phyloP scores from a whole-genome alignment of 768 basidiomycete species.

The Termitomyces sp. region DNA sequence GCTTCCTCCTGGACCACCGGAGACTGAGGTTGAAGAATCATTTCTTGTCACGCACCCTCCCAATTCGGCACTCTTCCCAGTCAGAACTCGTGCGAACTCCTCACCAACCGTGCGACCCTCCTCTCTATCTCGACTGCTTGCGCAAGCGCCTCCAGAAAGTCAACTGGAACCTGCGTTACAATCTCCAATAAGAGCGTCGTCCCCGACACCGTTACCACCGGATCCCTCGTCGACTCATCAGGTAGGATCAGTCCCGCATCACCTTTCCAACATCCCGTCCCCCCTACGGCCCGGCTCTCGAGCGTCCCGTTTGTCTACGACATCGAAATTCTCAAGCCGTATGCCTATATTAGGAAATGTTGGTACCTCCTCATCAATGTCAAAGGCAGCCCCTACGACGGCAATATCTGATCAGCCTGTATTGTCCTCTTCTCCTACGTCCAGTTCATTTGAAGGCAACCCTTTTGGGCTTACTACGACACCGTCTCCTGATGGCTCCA shows the following conservation, averaged over 20 bases:
- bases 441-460: conserved; percentile 36
- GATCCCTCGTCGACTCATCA: conserved; percentile 34
- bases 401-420: conserved; percentile 57
- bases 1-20: conserved; percentile 59
- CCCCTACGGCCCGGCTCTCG: conserved; percentile 73
- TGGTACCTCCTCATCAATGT: conserved; percentile 36
- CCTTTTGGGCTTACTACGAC: conserved; percentile 39
- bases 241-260: conserved; percentile 32
- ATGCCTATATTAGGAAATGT: conserved; percentile 56
- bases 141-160: conserved; percentile 59
- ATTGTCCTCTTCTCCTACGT: conserved; percentile 39
- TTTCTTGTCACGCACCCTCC: conserved; percentile 62
- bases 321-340: conserved; percentile 68
- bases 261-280: conserved; percentile 38
- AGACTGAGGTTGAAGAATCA: conserved; percentile 70
- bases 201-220: conserved; percentile 29
- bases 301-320: conserved; percentile 63
- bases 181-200: conserved; percentile 28
- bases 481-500: conserved; percentile 60
- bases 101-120: conserved; percentile 72
- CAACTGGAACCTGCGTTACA: conserved; percentile 19
- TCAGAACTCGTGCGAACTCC: conserved; percentile 60
- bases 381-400: conserved; percentile 66
- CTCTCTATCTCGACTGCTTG: conserved; percentile 74
- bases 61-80: conserved; percentile 66